A percentile compares a stretch with the other conserved stretches of the same genome.
Conservation (phyloP, 176 grass and related monocot genomes). For the Zea mays region DNA sequence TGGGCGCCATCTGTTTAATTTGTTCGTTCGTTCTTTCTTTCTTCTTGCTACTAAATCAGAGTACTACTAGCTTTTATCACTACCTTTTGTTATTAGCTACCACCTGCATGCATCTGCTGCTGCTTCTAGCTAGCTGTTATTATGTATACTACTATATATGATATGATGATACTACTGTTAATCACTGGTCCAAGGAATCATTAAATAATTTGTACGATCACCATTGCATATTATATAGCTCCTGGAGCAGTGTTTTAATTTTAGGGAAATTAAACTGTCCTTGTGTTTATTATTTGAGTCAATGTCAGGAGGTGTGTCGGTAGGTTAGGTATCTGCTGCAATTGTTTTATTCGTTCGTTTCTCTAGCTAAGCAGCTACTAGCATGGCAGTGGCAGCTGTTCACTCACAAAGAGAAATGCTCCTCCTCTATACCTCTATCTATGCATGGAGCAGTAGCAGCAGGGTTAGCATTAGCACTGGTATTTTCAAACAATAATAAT, state of each 20-base stretch:
- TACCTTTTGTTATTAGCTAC: conserved; percentile 1
- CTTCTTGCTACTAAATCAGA: not conserved
- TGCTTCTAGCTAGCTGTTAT: not conserved
- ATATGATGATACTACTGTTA: not conserved
- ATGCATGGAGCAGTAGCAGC: too few relatives aligned
- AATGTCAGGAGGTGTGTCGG: conserved; percentile 35
- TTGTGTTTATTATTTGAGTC: conserved; percentile 1
- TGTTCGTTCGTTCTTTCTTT: not conserved
- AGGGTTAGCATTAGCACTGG: too few relatives aligned
- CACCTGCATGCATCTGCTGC: not conserved
- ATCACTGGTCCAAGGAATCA: not conserved
- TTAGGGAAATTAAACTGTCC: not conserved
- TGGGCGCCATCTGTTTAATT: not conserved
- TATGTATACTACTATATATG: not conserved
- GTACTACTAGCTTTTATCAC: conserved; percentile 15
- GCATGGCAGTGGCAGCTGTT: not conserved
- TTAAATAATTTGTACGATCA: not conserved
- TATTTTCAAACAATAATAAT: too few relatives aligned
- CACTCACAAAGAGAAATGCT: not conserved
- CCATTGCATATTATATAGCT: not conserved
- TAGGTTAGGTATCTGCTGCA: not conserved
- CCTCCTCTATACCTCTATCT: not conserved
- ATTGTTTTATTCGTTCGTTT: not conserved
- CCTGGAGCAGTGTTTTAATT: not conserved
- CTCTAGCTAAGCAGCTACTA: not conserved